Base-by-base conservation (phyloP, 108 stramenopile genomes). In the Cyclostephanos tholiformis region DNA sequence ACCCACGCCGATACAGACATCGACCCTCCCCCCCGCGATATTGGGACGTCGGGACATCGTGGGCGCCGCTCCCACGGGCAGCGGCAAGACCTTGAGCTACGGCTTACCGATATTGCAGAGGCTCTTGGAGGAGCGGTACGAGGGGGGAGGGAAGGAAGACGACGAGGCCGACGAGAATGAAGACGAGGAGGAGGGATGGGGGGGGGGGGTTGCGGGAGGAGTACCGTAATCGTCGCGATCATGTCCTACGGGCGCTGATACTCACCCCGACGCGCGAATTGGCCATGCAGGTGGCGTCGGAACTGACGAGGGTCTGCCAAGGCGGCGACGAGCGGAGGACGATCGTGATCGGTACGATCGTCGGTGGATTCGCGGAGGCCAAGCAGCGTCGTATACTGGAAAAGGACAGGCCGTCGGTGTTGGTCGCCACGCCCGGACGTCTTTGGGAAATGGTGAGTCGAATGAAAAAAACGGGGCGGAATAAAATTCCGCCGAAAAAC, bases 341-440 rank as follows among this genome's bases (percentile, higher is more conserved):
- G 3, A 66, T 74, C 10, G 41, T 63, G n/a, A 76, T 87, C 36
- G 86, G 86, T 0, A 81, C 82, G 23, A 73, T 91, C 63, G 95
- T 99, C 8, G 98, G 98, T 7, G 98, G 98, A 26, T 85, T 99
- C 49, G 94, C 97, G 8, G 84, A 90, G 55, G 89, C 86, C n/a
- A 99, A 99, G 69, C 98, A 99, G 77, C 67, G 76, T 43, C 79
- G 98, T 30, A 67, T 95, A 23, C 77, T 99, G 60, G 79, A 87
- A 30, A 77, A 65, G 50, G 82, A 76, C 27, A 70, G 86, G 48
- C 97, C 97, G 14, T 84, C 89, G 48, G 87, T 99, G 64, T 62
- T 97, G 60, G 91, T 99, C 57, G 97, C 91, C 16, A 99, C 98
- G 27, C 96, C 96, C 36, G 98, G 98, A 23, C 72, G 98, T 61